These are phyloP conservation scores for Fusarium abutilonis DNA, from an alignment of 2,329 filamentous ascomycete genomes.

Conservation along the genomic window DNA sequence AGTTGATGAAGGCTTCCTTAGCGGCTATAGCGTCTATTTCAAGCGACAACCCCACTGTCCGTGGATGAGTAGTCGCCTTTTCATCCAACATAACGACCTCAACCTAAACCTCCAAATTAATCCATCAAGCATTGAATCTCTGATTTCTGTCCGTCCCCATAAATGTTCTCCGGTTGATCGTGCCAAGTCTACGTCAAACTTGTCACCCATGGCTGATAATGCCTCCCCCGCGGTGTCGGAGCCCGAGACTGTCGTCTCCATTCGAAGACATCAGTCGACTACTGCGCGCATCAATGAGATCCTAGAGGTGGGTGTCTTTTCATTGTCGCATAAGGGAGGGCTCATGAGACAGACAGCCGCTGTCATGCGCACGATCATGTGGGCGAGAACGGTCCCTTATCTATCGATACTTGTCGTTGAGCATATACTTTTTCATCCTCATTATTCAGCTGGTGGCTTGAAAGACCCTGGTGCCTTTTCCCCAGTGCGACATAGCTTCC, in stretches of 20 bases:
- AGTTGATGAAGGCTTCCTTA: not conserved
- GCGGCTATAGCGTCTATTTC: constrained; percentile 1
- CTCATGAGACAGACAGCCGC: constrained; percentile 11
- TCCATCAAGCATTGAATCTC: not conserved
- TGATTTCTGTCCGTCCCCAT: too few relatives aligned
- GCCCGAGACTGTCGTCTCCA: constrained; percentile 8
- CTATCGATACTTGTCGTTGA: not conserved
- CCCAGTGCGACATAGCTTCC: constrained; percentile 35
- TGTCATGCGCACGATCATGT: constrained; percentile 4
- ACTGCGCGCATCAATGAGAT: constrained; percentile 58
- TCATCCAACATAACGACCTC: constrained; percentile 4
- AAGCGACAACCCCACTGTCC: constrained; percentile 14
- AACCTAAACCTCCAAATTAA: not conserved
- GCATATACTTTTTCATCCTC: not conserved
- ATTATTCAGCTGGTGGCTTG: constrained; percentile 20
- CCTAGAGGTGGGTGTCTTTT: constrained; percentile 54
- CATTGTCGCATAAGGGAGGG: not conserved
- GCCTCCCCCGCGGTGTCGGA: constrained; percentile 8
- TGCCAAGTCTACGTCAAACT: not conserved
- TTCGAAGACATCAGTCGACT: constrained; percentile 42
- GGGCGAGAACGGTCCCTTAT: not conserved
- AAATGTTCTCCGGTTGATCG: not conserved
- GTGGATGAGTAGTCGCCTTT: constrained; percentile 1
- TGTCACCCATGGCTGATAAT: constrained; percentile 9
- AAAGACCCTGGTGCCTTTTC: constrained; percentile 17